Conservation (phyloP, 495 filamentous ascomycete genomes). For the Cercophora samala region DNA sequence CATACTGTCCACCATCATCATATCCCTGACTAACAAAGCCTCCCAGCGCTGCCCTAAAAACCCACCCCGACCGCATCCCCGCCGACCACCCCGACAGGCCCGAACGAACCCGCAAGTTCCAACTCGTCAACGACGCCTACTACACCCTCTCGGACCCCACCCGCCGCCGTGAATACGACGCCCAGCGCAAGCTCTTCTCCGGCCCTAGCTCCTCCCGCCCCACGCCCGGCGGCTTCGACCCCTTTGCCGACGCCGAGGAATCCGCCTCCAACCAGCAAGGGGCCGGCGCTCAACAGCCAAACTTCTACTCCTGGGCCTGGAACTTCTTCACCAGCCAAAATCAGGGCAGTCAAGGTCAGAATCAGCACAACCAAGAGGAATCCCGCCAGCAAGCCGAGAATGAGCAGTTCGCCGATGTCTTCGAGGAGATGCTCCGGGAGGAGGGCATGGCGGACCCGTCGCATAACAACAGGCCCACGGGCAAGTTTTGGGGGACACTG, state of each 20-base stretch:
- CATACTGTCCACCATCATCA: not conserved
- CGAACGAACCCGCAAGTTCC: constrained; percentile 84
- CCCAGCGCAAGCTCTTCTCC: constrained; percentile 51
- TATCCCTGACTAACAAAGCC: constrained; percentile 12
- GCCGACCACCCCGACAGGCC: constrained; percentile 78
- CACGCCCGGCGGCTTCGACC: constrained; percentile 41
- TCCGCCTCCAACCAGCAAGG: constrained; percentile 29
- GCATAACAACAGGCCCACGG: constrained; percentile 53
- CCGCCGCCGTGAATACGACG: constrained; percentile 87
- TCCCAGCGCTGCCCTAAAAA: constrained; percentile 80
- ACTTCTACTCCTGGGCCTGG: constrained; percentile 48
- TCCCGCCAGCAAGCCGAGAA: constrained; percentile 48
- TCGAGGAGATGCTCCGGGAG: constrained; percentile 97
- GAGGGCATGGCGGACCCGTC: constrained; percentile 70
- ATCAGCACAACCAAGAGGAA: constrained; percentile 18
- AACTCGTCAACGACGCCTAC: constrained; percentile 96
- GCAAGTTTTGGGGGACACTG: constrained; percentile 80
- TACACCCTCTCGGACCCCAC: constrained; percentile 81
- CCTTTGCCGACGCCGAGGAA: constrained; percentile 53
- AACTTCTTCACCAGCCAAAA: constrained; percentile 45
- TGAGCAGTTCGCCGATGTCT: constrained; percentile 83
- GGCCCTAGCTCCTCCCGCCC: constrained; percentile 23
- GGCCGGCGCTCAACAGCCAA: constrained; percentile 35
- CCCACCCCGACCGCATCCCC: constrained; percentile 89
- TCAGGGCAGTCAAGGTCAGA: not conserved